Evolutionary conservation across 805 yeast species (phyloP).

Genomic region (Myxozyma melibiosi): DNA sequence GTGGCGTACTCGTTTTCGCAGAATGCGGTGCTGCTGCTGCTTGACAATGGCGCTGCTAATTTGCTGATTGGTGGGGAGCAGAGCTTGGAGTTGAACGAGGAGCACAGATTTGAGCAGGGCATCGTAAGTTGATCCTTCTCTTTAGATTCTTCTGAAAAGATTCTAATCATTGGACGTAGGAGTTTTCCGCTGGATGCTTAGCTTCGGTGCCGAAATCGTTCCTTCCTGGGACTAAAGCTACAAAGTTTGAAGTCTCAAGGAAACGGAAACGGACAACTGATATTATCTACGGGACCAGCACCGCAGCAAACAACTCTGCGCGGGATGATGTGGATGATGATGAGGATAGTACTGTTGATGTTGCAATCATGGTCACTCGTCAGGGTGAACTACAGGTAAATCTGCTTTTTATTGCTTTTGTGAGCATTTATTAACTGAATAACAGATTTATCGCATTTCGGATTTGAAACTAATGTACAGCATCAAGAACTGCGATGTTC

Average conservation of each 20-base stretch:
- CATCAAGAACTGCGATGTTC: neutral
- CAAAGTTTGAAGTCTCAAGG: neutral
- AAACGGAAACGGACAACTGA: constrained; percentile 11
- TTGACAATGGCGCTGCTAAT: constrained; percentile 22
- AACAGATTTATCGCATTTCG: constrained; percentile 13
- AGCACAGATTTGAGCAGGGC: neutral
- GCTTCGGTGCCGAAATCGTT: constrained; percentile 18
- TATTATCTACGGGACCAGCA: neutral
- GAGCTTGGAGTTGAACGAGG: constrained; percentile 20
- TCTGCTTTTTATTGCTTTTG: neutral
- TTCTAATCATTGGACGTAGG: neutral
- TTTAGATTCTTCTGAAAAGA: neutral
- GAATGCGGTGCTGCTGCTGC: constrained; percentile 14
- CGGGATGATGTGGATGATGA: no score
- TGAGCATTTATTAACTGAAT: neutral
- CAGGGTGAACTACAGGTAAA: constrained; percentile 20
- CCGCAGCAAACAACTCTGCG: neutral
- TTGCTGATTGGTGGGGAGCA: constrained; percentile 13
- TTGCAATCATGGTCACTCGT: constrained; percentile 19
- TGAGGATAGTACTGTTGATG: neutral
- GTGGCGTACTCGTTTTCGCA: constrained; percentile 22
- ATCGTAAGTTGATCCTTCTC: neutral
- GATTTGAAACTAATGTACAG: constrained; percentile 1
- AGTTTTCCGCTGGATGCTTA: constrained; percentile 25
- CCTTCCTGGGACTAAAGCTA: neutral